phyloP scores from a whole-genome alignment of 495 filamentous ascomycete species.

The Talaromyces adpressus region DNA sequence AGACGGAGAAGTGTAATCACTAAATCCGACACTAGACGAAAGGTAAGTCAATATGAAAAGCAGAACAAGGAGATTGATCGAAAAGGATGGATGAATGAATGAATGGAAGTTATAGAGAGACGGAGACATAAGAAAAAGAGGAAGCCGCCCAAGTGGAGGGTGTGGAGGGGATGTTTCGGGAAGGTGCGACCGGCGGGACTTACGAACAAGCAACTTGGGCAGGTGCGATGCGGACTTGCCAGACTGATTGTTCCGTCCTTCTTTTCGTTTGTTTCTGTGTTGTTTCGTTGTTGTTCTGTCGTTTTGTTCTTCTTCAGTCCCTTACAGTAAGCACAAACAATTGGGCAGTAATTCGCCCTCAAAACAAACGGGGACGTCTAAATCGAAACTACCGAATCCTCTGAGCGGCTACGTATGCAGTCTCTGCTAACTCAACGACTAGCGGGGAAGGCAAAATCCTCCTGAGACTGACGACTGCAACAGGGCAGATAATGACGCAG shows the following conservation, averaged over 20 bases:
- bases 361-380: neutral
- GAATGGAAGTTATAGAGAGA: neutral
- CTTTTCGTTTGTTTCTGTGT: neutral
- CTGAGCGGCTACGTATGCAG: neutral
- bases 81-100: neutral
- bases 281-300: neutral
- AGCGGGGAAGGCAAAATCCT: slow-evolving; percentile 2
- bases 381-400: neutral
- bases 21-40: neutral
- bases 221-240: neutral
- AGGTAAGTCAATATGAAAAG: neutral
- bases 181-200: neutral
- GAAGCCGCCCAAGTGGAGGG: neutral
- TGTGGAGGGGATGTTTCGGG: neutral
- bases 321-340: neutral
- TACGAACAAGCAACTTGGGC: neutral
- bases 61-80: neutral
- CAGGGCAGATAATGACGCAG: slow-evolving; percentile 2
- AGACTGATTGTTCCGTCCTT: neutral
- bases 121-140: neutral
- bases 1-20: neutral
- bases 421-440: neutral
- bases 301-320: neutral
- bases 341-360: neutral
- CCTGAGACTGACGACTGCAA: neutral